Evolutionary conservation across 78 protist species (phyloP), one percentile per base, ranked within the genome.

Genomic region (Dictyostelium brefeldianum): DNA sequence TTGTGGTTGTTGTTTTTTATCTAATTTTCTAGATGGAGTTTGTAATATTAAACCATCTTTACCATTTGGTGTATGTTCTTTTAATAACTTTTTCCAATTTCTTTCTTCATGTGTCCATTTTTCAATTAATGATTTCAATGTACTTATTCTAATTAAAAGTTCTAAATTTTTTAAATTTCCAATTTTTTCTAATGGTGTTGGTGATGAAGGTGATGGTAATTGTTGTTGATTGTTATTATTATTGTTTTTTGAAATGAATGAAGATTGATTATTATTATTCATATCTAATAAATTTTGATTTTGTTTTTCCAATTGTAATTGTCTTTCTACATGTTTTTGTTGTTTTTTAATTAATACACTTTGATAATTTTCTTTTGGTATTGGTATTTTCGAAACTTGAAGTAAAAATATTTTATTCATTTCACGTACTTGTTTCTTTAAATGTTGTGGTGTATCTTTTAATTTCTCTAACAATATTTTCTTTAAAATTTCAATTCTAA

Each of bases 361-460:
- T 67, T 67, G 75, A 14, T 67, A n/a, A 31, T 29, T 47, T 46
- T 73, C 48, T 46, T 36, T 46, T 18, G 71, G 65, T 31, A 43
- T 78, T 36, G 83, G 83, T 54, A 78, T 54, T 54, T 78, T 78
- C 7, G 67, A 41, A 54, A 78, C 83, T 15, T 78, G 64, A 12
- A 54, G 57, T 54, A 78, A 54, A 54, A 78, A 78, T 20, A 31
- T 4, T 31, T 78, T 78, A 56, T 56, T 78, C 9, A 78, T 27
- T 31, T 78, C 83, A 15, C 83, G 59, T 43, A 74, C 80, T 74
- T 78, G 56, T 12, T 51, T 27, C 56, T 78, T 78, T 22, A 78
- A 31, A n/a, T 51, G 41, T 54, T 57, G 70, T 54, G 83, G 70
- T 3, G 83, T 78, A 15, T 51, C 20, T 54, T 78, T 78, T 18